Percentiles rank a stretch among this genome's conserved stretches.
These are phyloP conservation scores for Aspergillus pseudoviridinutans DNA, from an alignment of 2,329 filamentous ascomycete species.

Conservation along the genomic window DNA sequence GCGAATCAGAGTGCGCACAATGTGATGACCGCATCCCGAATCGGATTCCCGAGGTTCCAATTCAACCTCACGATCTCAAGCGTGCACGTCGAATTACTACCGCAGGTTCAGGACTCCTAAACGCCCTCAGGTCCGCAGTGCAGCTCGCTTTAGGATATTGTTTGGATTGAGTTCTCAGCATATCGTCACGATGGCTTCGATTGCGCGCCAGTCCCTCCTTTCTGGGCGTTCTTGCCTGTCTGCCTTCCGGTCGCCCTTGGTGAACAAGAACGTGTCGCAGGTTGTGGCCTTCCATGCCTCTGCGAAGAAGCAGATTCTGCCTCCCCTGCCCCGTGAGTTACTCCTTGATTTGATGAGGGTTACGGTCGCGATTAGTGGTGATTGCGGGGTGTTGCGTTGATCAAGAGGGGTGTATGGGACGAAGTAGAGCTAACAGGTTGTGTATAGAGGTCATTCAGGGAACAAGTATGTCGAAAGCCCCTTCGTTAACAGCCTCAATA, in stretches of 20 bases:
- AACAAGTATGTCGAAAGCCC: conserved; percentile 55
- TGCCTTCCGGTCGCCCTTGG: conserved; percentile 31
- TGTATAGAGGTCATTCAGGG: conserved; percentile 67
- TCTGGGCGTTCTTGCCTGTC: conserved; percentile 35
- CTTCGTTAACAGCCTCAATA: neutral
- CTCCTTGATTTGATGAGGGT: neutral
- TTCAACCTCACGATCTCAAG: conserved; percentile 24
- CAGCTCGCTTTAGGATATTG: neutral
- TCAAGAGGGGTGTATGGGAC: neutral
- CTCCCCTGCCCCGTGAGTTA: conserved; percentile 76
- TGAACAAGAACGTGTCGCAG: conserved; percentile 44
- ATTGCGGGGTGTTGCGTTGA: neutral
- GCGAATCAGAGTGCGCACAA: conserved; percentile 35
- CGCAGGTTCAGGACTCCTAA: neutral
- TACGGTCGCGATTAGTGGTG: neutral
- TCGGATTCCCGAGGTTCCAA: conserved; percentile 36
- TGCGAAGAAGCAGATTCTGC: conserved; percentile 69
- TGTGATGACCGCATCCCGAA: conserved; percentile 39
- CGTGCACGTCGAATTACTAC: conserved; percentile 6
- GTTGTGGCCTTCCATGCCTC: conserved; percentile 85
- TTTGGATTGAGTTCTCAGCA: neutral
- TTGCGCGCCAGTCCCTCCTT: conserved; percentile 37
- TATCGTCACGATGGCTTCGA: conserved; percentile 37
- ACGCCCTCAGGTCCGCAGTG: neutral
- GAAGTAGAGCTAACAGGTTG: conserved; percentile 41